Evolutionary conservation across 2,329 filamentous ascomycete genomes (phyloP), one percentile per base, ranked within the genome.

Genomic region (Pseudocercospora crystallina): DNA sequence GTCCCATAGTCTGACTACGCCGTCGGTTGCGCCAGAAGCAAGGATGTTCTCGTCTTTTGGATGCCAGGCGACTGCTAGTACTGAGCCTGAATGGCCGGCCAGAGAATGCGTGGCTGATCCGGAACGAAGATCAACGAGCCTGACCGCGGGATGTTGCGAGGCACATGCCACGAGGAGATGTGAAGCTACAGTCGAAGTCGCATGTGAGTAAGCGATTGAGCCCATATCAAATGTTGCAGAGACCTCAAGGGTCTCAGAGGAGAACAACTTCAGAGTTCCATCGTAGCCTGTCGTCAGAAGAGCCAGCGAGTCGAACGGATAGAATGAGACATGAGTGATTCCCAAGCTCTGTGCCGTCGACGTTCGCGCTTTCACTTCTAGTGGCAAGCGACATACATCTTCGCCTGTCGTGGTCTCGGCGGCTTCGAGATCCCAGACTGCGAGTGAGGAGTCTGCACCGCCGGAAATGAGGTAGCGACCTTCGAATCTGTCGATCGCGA

Each of bases 121-220:
- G 1, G 90, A 91, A 45, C 88, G 86, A 31, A 96, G 77, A 66
- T 97, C 92, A 5, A 96, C 83, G 5, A 97, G 80, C 12, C 90
- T 84, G 11, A 96, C 87, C 20, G 87, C 80, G 5, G 89, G 89
- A 65, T 94, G 85, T 57, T 95, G 90, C 0, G 90, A 95, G 0
- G 88, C 91, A 63, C 90, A 94, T 8, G 92, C 90, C 8, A 96
- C 87, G 3, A 96, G 80, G 0, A 95, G 77, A 63, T 90, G 79
- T 45, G 82, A 74, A 49, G 89, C 80, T 51, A 91, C 74, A 36
- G 85, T 80, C 1, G 90, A 95, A 20, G 89, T 79, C 0, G 87
- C 83, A 68, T 96, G 90, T 1, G 86, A 84, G 70, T 90, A 89
- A 41, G 89, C 76, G 30, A 85, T 85, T 3, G 82, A 80, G 44